Evolutionary conservation across 225 moss, liverwort and hornwort species (phyloP), one percentile per base, ranked within the genome.

Genomic region (Sphagnum tenellum): DNA sequence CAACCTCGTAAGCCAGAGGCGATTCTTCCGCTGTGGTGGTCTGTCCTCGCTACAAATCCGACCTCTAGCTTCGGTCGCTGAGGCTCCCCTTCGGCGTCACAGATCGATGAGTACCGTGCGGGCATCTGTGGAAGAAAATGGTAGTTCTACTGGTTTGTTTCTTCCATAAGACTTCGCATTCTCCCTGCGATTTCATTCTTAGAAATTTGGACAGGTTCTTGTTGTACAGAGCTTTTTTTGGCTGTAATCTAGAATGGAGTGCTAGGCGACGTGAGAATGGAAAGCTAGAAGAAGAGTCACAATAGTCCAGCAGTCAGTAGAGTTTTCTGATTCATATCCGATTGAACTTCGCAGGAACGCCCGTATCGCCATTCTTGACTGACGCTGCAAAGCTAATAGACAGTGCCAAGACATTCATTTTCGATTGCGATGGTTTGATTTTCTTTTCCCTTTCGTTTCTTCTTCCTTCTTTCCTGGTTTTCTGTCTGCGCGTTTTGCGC

Each of bases 381-480:
- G 86, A 92, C 68, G 86, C 84, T 62, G 73, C 82, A 1, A 67
- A 80, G 60, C 72, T 92, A 6, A 75, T 92, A 9, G 69, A 84
- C 48, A 83, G 79, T 29, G 91, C 89, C 46, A 84, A 92, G 70
- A 92, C 91, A 0, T 89, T 91, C 66, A 75, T 92, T 57, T 92
- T 92, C n/a, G 91, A 92, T 67, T 92, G 91, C 60, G 91, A 92
- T 68, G 91, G 91, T 91, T 47, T 68, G 76, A 54, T 8, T 9
- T 44, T 5, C 9, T 56, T 44, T 55, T 58, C 64, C 51, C 46
- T 49, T 10, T 47, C 45, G 47, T 56, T 59, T 56, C 14, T 46
- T 48, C 2, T 3, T 4, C 46, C 4, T 12, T 55, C 48, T 50
- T 62, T 8, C n/a, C 2, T 45, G 29, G 29, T 29, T 29, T 29